These are phyloP conservation scores for Coniochaeta ligniaria DNA, from an alignment of 2,329 filamentous ascomycete genomes.

Conservation along the genomic window DNA sequence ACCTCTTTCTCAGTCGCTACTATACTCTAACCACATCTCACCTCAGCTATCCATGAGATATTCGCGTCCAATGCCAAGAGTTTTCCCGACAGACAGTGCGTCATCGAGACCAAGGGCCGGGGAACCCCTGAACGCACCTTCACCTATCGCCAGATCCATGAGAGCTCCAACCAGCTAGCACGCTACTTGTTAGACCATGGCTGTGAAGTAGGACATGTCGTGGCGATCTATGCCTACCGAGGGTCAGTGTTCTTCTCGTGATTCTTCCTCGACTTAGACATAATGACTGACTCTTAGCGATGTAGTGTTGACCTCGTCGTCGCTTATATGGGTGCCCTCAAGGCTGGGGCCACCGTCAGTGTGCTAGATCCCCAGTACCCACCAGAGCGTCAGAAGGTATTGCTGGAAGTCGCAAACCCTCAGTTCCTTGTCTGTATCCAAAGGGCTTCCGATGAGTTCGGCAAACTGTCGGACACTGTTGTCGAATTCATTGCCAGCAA, in stretches of 20 bases:
- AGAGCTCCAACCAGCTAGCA: constrained; percentile 73
- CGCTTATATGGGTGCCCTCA: constrained; percentile 70
- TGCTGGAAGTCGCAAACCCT: constrained; percentile 67
- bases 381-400: constrained; percentile 67
- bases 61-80: constrained; percentile 59
- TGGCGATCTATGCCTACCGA: constrained; percentile 86
- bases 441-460: constrained; percentile 61
- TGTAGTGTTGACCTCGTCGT: constrained; percentile 54
- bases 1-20: constrained; percentile 25
- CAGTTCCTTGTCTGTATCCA: constrained; percentile 63
- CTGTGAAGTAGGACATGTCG: constrained; percentile 72
- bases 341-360: constrained; percentile 54
- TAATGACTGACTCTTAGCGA: background rate
- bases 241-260: background rate
- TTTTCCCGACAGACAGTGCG: constrained; percentile 54
- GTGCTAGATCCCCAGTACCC: constrained; percentile 80
- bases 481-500: constrained; percentile 64
- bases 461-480: constrained; percentile 42
- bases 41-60: constrained; percentile 58
- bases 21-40: background rate
- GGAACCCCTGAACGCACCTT: constrained; percentile 56
- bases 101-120: constrained; percentile 34
- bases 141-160: constrained; percentile 80
- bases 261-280: background rate
- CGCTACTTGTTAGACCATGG: constrained; percentile 72